Evolutionary conservation across 768 basidiomycete species (phyloP), one percentile per base, ranked within the genome.

Genomic region (Leccinum aurantiacum): DNA sequence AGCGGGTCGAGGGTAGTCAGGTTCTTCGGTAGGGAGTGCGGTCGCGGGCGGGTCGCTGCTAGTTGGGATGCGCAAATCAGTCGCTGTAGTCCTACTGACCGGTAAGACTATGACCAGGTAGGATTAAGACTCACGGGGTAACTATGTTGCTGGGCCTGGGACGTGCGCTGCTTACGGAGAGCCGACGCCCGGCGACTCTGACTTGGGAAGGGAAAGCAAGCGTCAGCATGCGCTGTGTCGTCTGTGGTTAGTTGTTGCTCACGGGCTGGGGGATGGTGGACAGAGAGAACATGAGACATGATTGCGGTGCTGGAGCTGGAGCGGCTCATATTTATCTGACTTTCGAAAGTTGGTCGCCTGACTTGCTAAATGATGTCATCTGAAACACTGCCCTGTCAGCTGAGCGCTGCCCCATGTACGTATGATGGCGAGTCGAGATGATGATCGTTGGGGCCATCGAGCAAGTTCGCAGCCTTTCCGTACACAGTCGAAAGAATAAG

Each of bases 1-100:
- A n/a, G 77, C 76, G 13, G 84, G 85, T 29, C 85, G 77, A 9
- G 85, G 85, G 61, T 87, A 86, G 67, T 82, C 80, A 19, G 70
- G 59, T 24, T 67, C 58, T 44, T 71, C 77, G 6, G 67, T 41
- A 14, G 56, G 24, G 6, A 58, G 27, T 3, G 57, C 19, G 44
- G 44, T 22, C n/a, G 27, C 15, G 6, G 51, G 51, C 6, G 29
- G 29, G n/a, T 54, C 33, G 4, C 56, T 61, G 37, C 31, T 29
- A 3, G 10, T 50, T 24, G 19, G 17, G 14, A 19, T 6, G 13
- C 24, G 9, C 15, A 10, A 17, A 5, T 2, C 15, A 35, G 44
- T 35, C 47, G 9, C 13, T 25, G 24, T 48, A 8, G 6, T 49
- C 22, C 15, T 13, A n/a, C 33, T 25, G 35, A 53, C 46, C 31